phyloP scores from a whole-genome alignment of 768 basidiomycete species.

The Tylopilus plumbeoviolaceoides region DNA sequence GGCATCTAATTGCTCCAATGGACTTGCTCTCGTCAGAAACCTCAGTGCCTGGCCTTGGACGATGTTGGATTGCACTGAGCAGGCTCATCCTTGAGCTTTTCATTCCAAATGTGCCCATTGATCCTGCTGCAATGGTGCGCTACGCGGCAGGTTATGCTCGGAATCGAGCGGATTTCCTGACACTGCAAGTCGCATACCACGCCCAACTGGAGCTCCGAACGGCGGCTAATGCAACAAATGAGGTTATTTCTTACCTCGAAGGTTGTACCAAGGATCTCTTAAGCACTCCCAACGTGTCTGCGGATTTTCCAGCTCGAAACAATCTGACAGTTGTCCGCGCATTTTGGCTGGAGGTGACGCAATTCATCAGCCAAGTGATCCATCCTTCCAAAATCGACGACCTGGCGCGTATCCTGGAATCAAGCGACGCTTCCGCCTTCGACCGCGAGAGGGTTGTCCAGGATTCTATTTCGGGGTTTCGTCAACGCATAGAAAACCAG shows the following conservation, averaged over 20 bases:
- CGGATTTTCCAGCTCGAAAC: constrained; percentile 33
- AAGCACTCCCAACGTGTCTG: constrained; percentile 22
- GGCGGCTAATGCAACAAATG: constrained; percentile 55
- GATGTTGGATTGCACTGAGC: constrained; percentile 58
- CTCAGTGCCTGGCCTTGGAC: constrained; percentile 37
- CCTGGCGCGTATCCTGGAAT: constrained; percentile 39
- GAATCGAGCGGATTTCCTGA: constrained; percentile 38
- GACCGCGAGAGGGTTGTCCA: constrained; percentile 71
- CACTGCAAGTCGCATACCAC: constrained; percentile 52
- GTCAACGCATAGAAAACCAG: constrained; percentile 59
- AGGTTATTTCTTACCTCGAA: constrained; percentile 44
- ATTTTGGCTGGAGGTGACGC: constrained; percentile 74
- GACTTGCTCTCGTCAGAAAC: constrained; percentile 12
- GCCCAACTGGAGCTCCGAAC: constrained; percentile 47
- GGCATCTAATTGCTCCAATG: constrained; percentile 28
- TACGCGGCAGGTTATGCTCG: constrained; percentile 42
- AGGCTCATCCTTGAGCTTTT: constrained; percentile 63
- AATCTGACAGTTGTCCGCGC: constrained; percentile 49
- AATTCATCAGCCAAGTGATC: constrained; percentile 65
- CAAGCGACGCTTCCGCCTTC: constrained; percentile 34
- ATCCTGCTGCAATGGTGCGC: constrained; percentile 70
- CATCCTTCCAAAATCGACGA: constrained; percentile 44
- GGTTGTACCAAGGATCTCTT: constrained; percentile 28
- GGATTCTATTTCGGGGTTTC: constrained; percentile 73
- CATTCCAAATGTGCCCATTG: constrained; percentile 80